A percentile compares a stretch with the other conserved stretches of the same genome.
Conservation (phyloP, 139 green algal genomes). For the Chlamydomonas schloesseri region DNA sequence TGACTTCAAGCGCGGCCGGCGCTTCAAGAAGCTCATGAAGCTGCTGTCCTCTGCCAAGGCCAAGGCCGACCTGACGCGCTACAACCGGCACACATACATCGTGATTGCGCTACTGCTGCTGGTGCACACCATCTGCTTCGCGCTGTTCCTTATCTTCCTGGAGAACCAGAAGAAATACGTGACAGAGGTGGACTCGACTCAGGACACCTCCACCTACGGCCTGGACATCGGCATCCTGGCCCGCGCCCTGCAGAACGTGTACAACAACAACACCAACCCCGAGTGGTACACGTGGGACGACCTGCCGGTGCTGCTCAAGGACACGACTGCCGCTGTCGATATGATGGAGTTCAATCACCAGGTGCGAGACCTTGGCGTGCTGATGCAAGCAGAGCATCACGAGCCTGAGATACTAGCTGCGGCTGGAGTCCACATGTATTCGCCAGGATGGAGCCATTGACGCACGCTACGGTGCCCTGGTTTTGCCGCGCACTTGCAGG, state of each 20-base stretch:
- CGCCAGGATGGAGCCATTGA: too few relatives aligned
- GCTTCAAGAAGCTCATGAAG: constrained; percentile 57
- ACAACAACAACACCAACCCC: constrained; percentile 41
- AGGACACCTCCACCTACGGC: constrained; percentile 9
- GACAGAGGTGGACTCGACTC: constrained; percentile 34
- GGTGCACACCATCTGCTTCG: constrained; percentile 47
- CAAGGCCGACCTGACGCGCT: constrained; percentile 42
- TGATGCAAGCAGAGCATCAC: too few relatives aligned
- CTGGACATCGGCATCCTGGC: constrained; percentile 14
- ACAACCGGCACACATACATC: constrained; percentile 37
- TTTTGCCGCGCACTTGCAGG: constrained; percentile 15
- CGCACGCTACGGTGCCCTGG: too few relatives aligned
- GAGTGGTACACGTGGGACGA: constrained; percentile 21
- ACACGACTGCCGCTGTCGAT: constrained; percentile 18
- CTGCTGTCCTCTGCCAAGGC: constrained; percentile 32
- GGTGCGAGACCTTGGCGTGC: background rate
- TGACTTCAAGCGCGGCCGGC: constrained; percentile 60
- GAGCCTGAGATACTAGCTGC: too few relatives aligned
- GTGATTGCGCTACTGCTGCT: constrained; percentile 40
- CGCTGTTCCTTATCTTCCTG: constrained; percentile 36
- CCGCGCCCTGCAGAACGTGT: constrained; percentile 36
- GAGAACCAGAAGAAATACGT: constrained; percentile 46
- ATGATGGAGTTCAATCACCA: constrained; percentile 22
- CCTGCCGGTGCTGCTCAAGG: constrained; percentile 6
- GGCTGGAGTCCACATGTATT: too few relatives aligned